Evolutionary conservation across 2,329 filamentous ascomycete species (phyloP).

Genomic region (Drechslerella dactyloides): DNA sequence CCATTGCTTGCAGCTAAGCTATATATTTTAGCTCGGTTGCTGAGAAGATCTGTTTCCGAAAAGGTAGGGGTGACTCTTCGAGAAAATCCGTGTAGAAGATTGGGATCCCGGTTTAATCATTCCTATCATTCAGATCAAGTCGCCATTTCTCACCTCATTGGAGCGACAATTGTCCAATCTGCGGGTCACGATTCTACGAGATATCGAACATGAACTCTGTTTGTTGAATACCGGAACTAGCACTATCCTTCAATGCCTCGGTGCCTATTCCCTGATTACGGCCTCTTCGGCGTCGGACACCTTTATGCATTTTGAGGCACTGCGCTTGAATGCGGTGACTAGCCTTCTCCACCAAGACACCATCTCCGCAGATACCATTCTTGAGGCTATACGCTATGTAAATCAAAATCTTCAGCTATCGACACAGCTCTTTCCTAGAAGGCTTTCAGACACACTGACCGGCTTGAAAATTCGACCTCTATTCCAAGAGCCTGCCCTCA

Average conservation of each 20-base stretch:
- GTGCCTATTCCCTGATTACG: slow-evolving; percentile 68
- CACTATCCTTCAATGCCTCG: slow-evolving; percentile 65
- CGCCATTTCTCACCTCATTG: slow-evolving; percentile 65
- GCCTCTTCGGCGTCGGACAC: slow-evolving; percentile 68
- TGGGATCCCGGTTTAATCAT: slow-evolving; percentile 62
- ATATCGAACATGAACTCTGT: slow-evolving; percentile 63
- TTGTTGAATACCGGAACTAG: slow-evolving; percentile 56
- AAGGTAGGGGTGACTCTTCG: slow-evolving; percentile 47
- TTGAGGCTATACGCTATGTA: slow-evolving; percentile 65
- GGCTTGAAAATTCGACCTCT: slow-evolving; percentile 66
- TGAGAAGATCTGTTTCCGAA: slow-evolving; percentile 54
- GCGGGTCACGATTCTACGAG: slow-evolving; percentile 63
- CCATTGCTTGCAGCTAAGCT: slow-evolving; percentile 66
- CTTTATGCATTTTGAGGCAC: slow-evolving; percentile 67
- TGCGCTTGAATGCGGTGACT: slow-evolving; percentile 64
- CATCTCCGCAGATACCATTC: slow-evolving; percentile 60
- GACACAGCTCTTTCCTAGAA: slow-evolving; percentile 65
- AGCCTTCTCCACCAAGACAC: slow-evolving; percentile 58
- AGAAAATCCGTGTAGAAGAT: not conserved
- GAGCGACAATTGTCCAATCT: slow-evolving; percentile 63
- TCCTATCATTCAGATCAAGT: slow-evolving; percentile 65
- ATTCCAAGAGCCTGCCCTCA: slow-evolving; percentile 64
- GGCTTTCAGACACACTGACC: slow-evolving; percentile 64
- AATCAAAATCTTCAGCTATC: slow-evolving; percentile 66
- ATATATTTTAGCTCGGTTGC: slow-evolving; percentile 54